Percentiles rank a stretch among this genome's conserved stretches.
These are phyloP conservation scores for Rhizoctonia solani DNA, from an alignment of 1,284 basidiomycete species.

Conservation along the genomic window DNA sequence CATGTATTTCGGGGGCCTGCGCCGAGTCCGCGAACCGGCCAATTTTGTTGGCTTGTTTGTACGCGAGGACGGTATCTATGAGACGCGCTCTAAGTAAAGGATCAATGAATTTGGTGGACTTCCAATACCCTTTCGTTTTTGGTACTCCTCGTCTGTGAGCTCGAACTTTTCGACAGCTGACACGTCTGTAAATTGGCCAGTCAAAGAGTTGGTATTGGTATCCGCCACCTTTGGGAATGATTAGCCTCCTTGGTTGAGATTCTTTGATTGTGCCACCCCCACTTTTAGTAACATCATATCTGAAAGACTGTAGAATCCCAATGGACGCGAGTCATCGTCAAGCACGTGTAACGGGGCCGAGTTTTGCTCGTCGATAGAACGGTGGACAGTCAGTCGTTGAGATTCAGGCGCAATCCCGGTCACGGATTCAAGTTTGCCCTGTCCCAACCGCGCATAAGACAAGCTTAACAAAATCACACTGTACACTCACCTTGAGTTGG, in stretches of 20 bases:
- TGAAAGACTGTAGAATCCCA: slow-evolving; percentile 73
- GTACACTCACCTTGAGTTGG: slow-evolving; percentile 88
- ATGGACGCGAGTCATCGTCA: slow-evolving; percentile 64
- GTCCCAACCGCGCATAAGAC: slow-evolving; percentile 11
- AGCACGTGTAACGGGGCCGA: slow-evolving; percentile 58
- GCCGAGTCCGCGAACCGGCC: slow-evolving; percentile 78
- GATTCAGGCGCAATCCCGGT: slow-evolving; percentile 83
- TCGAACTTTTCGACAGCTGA: slow-evolving; percentile 93
- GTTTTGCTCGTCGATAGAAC: slow-evolving; percentile 57
- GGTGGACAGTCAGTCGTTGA: slow-evolving; percentile 69
- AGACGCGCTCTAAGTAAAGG: not conserved
- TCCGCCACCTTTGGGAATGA: slow-evolving; percentile 65
- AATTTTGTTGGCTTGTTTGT: slow-evolving; percentile 86
- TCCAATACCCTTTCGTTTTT: slow-evolving; percentile 73
- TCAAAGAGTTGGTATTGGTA: slow-evolving; percentile 69
- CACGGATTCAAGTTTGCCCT: slow-evolving; percentile 86
- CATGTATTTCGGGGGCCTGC: slow-evolving; percentile 45
- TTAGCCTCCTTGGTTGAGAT: not conserved
- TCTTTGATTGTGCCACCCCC: slow-evolving; percentile 38
- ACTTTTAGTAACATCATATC: slow-evolving; percentile 79
- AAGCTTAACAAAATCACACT: no score
- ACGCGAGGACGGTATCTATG: slow-evolving; percentile 88
- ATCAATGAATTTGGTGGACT: no score
- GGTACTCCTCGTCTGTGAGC: slow-evolving; percentile 82
- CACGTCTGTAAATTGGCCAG: slow-evolving; percentile 82